These are phyloP conservation scores for Linnemannia schmuckeri DNA, from an alignment of 192 early-diverging fungal genomes.

Conservation along the genomic window DNA sequence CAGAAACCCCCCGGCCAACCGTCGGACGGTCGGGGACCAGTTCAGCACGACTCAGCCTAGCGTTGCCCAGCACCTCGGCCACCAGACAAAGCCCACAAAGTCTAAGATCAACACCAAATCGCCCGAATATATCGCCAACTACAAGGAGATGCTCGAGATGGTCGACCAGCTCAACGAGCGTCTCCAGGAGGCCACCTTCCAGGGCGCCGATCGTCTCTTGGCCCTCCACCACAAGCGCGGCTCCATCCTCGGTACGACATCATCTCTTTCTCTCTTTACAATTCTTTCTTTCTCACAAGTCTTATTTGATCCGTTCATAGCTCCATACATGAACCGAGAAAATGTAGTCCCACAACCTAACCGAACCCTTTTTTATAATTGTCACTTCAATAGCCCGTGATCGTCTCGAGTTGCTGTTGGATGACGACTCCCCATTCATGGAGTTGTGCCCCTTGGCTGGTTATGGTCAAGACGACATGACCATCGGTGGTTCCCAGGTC, in stretches of 20 bases:
- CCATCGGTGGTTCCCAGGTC: slow-evolving; percentile 74
- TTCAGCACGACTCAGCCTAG: slow-evolving; percentile 22
- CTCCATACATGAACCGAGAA: slow-evolving; percentile 2
- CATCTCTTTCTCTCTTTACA: not conserved
- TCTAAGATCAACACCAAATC: slow-evolving; percentile 60
- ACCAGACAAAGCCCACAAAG: slow-evolving; percentile 60
- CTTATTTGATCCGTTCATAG: not conserved
- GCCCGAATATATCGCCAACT: slow-evolving; percentile 68
- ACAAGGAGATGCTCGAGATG: slow-evolving; percentile 66
- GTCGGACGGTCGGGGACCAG: slow-evolving; percentile 23
- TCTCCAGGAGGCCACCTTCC: slow-evolving; percentile 63
- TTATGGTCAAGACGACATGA: slow-evolving; percentile 74
- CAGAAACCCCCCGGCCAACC: slow-evolving; percentile 33
- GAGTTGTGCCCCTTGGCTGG: slow-evolving; percentile 74
- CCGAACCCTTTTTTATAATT: not conserved
- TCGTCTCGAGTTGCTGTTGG: slow-evolving; percentile 69
- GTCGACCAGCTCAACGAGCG: slow-evolving; percentile 65
- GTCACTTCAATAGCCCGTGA: slow-evolving; percentile 61
- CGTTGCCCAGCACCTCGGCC: slow-evolving; percentile 42
- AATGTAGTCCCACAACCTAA: not conserved
- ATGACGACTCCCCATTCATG: slow-evolving; percentile 75
- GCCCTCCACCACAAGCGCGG: slow-evolving; percentile 69
- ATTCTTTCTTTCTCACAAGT: not conserved
- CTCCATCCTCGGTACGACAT: slow-evolving; percentile 66
- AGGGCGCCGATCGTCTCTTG: slow-evolving; percentile 63